Evolutionary conservation across 1,284 basidiomycete species (phyloP), one percentile per base, ranked within the genome.

Genomic region (Apiotrichum gracile): DNA sequence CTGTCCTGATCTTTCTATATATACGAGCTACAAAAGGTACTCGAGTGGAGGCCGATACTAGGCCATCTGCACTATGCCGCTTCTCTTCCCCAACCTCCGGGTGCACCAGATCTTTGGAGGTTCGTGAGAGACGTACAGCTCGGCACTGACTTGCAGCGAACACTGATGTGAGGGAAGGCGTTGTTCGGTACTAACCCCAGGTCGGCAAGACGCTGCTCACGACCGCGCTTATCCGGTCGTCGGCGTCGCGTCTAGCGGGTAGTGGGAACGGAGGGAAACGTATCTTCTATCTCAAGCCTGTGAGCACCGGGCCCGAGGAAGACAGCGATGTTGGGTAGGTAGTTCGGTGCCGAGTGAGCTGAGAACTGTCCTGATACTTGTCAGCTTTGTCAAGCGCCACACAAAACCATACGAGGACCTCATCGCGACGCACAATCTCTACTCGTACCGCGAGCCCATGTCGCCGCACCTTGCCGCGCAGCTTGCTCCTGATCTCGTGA

Each of bases 201-300:
- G 90, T 96, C 42, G 92, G 92, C 26, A 96, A 97, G 77, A 94
- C 91, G 0, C 79, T 96, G 55, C 78, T 96, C 51, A 87, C 88
- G 0, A 83, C 91, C 4, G 89, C 88, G 2, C 82, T 97, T 29
- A 82, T 85, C 41, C 80, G 87, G 31, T 85, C 88, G 0, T 88
- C 88, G 22, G 84, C 84, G 4, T 53, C 63, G 4, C 54, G 58
- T 21, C 65, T 69, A 57, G 60, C 61, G 10, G 74, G 78, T 38
- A 78, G 19, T 16, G 13, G 17, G 13, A 56, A 45, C 41, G 37
- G 19, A 9, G 37, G 60, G 9, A 71, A 77, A 58, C 62, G 69
- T 34, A 85, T 88, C 0, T 86, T 84, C 64, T 96, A 96, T 67
- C 77, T 96, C 57, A 97, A 96, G 69, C 92, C 91, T 0, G 84